Base-by-base conservation (phyloP, 2,329 filamentous ascomycete genomes). In the Neonectria coccinea region DNA sequence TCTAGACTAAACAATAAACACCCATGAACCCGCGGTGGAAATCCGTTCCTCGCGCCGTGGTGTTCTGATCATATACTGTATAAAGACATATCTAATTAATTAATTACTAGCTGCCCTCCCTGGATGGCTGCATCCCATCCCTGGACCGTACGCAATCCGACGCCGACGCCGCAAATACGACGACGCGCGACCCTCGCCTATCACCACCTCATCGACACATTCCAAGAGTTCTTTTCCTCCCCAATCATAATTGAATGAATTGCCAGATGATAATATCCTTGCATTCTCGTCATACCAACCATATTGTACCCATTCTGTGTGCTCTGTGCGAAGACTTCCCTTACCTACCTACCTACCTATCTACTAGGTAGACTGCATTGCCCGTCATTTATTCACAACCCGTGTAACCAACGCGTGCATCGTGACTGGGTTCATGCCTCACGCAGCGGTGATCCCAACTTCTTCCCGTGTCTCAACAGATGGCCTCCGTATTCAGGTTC, bases 101-200 rank as follows among this genome's bases (percentile, higher is more conserved):
- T 22, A n/a, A n/a, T 58, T 31, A 27, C 57, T 39, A 14, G 29
- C 41, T 53, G 48, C 20, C 39, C 39, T 53, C 57, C 48, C 41
- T 53, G 33, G 50, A 31, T 55, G 29, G 31, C 45, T 55, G 50
- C 57, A 47, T 44, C 36, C 29, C 36, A 57, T 52, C 53, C 59
- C 59, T 56, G 59, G 10, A 45, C 59, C 53, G 39, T 53, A 42
- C 53, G 39, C 59, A 42, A 62, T 47, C 53, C 59, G 45, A 53
- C 59, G 50, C 51, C 57, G 41, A 60, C 31, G 31, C 57, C 42
- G 27, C 50, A 47, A 52, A 62, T 52, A 62, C 45, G 53, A 56
- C n/a, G 42, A 56, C 47, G 47, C 53, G 47, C 59, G 47, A 57
- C 59, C 54, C 20, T 56, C 45, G 45, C 45, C 9, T 50, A 62